phyloP scores from a whole-genome alignment of 2,329 filamentous ascomycete genomes.

The Stagonosporopsis chrysanthemi region DNA sequence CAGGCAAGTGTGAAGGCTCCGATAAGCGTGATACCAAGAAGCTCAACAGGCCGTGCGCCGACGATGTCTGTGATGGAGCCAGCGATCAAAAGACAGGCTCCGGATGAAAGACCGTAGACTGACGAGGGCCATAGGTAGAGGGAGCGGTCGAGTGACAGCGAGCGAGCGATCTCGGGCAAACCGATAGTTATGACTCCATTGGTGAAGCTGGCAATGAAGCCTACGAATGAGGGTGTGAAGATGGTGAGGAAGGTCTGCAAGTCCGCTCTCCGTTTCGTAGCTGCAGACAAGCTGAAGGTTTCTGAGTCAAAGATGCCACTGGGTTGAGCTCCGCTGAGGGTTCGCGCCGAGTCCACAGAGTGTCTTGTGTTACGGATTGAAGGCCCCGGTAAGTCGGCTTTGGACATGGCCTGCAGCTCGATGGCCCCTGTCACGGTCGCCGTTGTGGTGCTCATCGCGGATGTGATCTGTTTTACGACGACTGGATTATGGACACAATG shows the following conservation, averaged over 20 bases:
- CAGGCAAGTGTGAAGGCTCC: slow-evolving; percentile 55
- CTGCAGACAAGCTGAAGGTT: slow-evolving; percentile 3
- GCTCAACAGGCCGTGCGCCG: slow-evolving; percentile 55
- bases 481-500: too few relatives aligned
- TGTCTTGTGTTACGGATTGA: neutral
- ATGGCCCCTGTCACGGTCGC: slow-evolving; percentile 6
- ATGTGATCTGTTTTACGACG: too few relatives aligned
- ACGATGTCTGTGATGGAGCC: slow-evolving; percentile 61
- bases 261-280: slow-evolving; percentile 16
- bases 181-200: slow-evolving; percentile 55
- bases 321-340: neutral
- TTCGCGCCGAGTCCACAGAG: neutral
- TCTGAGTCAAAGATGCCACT: neutral
- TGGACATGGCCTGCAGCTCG: slow-evolving; percentile 11
- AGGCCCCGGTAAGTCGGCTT: neutral
- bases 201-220: slow-evolving; percentile 40
- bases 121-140: slow-evolving; percentile 47
- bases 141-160: slow-evolving; percentile 37
- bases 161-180: slow-evolving; percentile 52
- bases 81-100: slow-evolving; percentile 58
- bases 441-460: slow-evolving; percentile 7
- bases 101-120: slow-evolving; percentile 53
- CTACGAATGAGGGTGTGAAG: slow-evolving; percentile 36
- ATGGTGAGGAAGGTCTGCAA: slow-evolving; percentile 30
- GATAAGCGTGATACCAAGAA: slow-evolving; percentile 54